A percentile compares a stretch with the other conserved stretches of the same genome.
These are phyloP conservation scores for Hypoxylon sp. DNA, from an alignment of 2,329 filamentous ascomycete species.

Conservation along the genomic window DNA sequence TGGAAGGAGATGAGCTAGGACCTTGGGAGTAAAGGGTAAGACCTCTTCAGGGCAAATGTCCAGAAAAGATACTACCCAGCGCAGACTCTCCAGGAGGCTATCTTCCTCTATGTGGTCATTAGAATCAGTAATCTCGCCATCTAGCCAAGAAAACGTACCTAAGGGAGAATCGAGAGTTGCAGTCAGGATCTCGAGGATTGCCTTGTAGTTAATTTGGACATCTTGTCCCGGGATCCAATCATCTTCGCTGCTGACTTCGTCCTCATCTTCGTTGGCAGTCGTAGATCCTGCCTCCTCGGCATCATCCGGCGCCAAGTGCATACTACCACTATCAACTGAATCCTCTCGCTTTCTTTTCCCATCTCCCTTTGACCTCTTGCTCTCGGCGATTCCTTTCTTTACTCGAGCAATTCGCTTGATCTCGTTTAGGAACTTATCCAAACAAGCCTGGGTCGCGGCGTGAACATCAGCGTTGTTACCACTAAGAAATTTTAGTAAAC, in stretches of 20 bases:
- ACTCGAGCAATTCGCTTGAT: constrained; percentile 94
- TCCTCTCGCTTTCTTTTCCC: constrained; percentile 74
- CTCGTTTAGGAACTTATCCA: constrained; percentile 90
- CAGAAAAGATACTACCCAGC: constrained; percentile 96
- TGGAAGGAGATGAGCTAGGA: constrained; percentile 89
- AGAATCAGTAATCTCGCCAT: constrained; percentile 20
- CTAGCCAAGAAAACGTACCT: constrained; percentile 58
- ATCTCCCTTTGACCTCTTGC: constrained; percentile 74
- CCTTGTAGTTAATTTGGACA: constrained; percentile 90
- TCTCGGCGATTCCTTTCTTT: constrained; percentile 91
- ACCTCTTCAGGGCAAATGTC: constrained; percentile 98
- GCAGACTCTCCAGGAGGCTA: constrained; percentile 86
- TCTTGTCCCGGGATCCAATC: constrained; percentile 99
- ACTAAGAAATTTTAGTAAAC: constrained; percentile 89
- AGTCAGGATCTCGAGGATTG: constrained; percentile 90
- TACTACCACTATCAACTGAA: constrained; percentile 72
- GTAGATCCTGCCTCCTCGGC: constrained; percentile 68
- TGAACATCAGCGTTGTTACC: constrained; percentile 95
- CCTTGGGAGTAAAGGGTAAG: constrained; percentile 89
- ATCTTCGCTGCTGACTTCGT: constrained; percentile 74
- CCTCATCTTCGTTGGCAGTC: constrained; percentile 61
- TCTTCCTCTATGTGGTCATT: constrained; percentile 75
- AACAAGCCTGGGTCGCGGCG: constrained; percentile 84
- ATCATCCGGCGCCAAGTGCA: constrained; percentile 65
- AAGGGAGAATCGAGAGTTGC: constrained; percentile 84